Evolutionary conservation across 176 grass and related monocot genomes (phyloP).

Genomic region (Oryza officinalis): DNA sequence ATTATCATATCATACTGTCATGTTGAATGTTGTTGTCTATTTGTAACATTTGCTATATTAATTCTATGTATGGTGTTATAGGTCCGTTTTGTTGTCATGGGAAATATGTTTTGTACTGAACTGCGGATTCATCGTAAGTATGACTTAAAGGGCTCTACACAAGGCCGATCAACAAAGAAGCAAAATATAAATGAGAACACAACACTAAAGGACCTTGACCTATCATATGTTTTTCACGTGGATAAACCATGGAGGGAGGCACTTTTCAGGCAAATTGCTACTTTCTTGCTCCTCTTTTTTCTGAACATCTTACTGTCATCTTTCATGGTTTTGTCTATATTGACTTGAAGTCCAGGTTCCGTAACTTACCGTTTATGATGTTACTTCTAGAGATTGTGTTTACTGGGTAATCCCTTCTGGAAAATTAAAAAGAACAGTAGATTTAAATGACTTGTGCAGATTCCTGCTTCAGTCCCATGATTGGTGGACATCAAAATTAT

Average conservation of each 20-base stretch:
- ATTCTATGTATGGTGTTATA: conserved; percentile 42
- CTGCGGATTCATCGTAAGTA: conserved; percentile 91
- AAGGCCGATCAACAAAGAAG: conserved; percentile 84
- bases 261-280: conserved; percentile 72
- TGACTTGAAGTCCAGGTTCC: neutral
- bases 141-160: conserved; percentile 91
- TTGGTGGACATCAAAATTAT: neutral
- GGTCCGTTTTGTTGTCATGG: conserved; percentile 98
- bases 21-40: conserved; percentile 21
- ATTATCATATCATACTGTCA: conserved; percentile 22
- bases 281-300: conserved; percentile 13
- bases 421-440: neutral
- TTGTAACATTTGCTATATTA: conserved; percentile 10
- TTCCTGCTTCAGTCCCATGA: neutral
- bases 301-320: conserved; percentile 1
- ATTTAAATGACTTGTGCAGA: neutral
- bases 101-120: conserved; percentile 98
- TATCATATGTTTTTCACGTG: conserved; percentile 87
- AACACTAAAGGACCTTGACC: conserved; percentile 91
- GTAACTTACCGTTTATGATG: neutral
- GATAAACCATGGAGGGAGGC: conserved; percentile 94
- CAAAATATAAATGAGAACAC: conserved; percentile 86
- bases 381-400: neutral
- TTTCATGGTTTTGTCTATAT: neutral
- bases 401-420: neutral